These are phyloP conservation scores for Margaritispora aquatica DNA, from an alignment of 495 filamentous ascomycete genomes.

Conservation along the genomic window DNA sequence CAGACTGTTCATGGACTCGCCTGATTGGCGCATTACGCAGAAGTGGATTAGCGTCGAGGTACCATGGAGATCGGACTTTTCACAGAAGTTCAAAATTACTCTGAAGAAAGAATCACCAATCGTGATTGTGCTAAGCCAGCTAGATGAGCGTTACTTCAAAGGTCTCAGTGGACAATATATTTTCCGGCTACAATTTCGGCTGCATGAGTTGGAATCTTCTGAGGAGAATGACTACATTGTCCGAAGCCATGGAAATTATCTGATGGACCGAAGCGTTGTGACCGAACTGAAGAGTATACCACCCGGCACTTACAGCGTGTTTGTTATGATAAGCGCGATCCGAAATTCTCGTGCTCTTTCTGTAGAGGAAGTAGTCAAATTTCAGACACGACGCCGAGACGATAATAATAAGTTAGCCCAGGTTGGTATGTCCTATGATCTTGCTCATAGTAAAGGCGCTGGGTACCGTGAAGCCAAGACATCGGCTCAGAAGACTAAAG, in stretches of 20 bases:
- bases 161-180: conserved; percentile 78
- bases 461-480: conserved; percentile 10
- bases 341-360: conserved; percentile 37
- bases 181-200: conserved; percentile 72
- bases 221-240: conserved; percentile 75
- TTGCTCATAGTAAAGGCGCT: conserved; percentile 64
- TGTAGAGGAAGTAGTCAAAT: conserved; percentile 60
- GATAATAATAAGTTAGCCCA: conserved; percentile 67
- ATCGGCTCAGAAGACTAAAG: conserved; percentile 1
- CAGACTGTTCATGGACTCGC: conserved; percentile 62
- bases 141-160: conserved; percentile 80
- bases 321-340: conserved; percentile 10
- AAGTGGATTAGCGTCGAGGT: conserved; percentile 82
- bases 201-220: conserved; percentile 67
- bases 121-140: conserved; percentile 70
- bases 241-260: conserved; percentile 53
- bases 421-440: conserved; percentile 75
- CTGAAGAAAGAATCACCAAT: conserved; percentile 60
- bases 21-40: conserved; percentile 73
- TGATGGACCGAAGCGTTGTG: conserved; percentile 66
- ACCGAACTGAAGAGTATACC: conserved; percentile 51
- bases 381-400: conserved; percentile 41
- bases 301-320: conserved; percentile 36
- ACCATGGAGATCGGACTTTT: conserved; percentile 81
- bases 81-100: conserved; percentile 76